A percentile compares a stretch with the other conserved stretches of the same genome.
Conservation (phyloP, 1,284 basidiomycete genomes). For the Heterobasidion annosum region DNA sequence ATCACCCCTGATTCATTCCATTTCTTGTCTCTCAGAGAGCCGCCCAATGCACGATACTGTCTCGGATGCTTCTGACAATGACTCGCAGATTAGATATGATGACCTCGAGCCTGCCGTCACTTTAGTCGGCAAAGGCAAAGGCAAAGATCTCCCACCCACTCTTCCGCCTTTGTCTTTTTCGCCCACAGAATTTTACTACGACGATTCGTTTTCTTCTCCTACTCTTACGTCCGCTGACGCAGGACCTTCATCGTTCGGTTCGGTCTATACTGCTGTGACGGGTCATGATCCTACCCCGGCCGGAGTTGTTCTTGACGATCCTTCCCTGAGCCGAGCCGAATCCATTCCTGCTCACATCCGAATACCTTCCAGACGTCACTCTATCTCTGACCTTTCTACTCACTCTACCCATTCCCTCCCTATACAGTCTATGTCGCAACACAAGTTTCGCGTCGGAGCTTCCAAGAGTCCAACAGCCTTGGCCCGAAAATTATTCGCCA, state of each 20-base stretch:
- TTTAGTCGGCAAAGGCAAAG: conserved; percentile 35
- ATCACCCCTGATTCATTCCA: neutral
- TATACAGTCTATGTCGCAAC: conserved; percentile 27
- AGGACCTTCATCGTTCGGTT: conserved; percentile 49
- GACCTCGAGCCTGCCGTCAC: neutral
- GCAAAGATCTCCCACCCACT: conserved; percentile 46
- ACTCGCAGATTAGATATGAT: conserved; percentile 1
- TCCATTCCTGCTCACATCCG: conserved; percentile 13
- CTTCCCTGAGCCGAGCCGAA: conserved; percentile 10
- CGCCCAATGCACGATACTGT: neutral
- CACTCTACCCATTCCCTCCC: conserved; percentile 33
- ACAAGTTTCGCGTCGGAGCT: conserved; percentile 37
- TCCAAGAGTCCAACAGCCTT: conserved; percentile 36
- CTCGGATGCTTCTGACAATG: neutral
- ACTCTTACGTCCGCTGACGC: conserved; percentile 22
- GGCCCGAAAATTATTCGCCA: conserved; percentile 46
- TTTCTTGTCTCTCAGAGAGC: neutral
- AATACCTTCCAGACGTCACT: conserved; percentile 38
- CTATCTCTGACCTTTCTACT: conserved; percentile 45
- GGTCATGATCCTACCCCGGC: conserved; percentile 14
- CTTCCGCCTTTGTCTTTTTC: conserved; percentile 57
- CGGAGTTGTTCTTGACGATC: conserved; percentile 7
- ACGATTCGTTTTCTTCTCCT: conserved; percentile 31
- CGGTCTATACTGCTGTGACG: conserved; percentile 17
- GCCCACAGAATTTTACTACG: conserved; percentile 38